Conservation (phyloP, 768 basidiomycete species). For the Chalciporus chontae region DNA sequence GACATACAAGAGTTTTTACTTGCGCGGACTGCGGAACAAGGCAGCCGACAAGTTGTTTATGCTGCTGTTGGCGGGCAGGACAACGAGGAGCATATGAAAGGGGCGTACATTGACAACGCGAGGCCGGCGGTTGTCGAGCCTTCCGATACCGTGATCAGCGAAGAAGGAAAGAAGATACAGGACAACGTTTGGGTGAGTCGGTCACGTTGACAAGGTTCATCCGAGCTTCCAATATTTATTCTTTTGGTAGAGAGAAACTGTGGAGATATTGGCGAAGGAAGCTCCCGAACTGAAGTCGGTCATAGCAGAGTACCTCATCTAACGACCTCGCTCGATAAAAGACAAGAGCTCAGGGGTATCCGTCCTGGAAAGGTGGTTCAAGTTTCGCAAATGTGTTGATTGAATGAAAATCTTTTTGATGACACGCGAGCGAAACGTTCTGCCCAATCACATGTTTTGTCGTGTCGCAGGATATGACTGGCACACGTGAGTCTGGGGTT, state of each 20-base stretch:
- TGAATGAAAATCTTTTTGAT: too few relatives aligned
- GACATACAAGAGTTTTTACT: too few relatives aligned
- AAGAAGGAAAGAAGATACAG: conserved; percentile 27
- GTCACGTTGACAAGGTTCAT: too few relatives aligned
- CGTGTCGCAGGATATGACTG: too few relatives aligned
- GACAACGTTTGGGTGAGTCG: conserved; percentile 35
- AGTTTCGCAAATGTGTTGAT: too few relatives aligned
- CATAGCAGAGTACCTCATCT: conserved; percentile 10
- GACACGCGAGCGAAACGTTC: too few relatives aligned
- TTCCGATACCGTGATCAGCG: conserved; percentile 32
- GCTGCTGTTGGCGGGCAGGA: conserved; percentile 26
- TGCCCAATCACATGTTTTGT: too few relatives aligned
- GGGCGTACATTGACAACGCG: conserved; percentile 13
- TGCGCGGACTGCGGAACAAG: conserved; percentile 28
- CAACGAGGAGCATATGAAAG: conserved; percentile 20
- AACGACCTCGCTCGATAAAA: too few relatives aligned
- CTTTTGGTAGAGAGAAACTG: conserved; percentile 16
- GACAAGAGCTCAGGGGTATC: too few relatives aligned
- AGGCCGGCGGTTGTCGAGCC: conserved; percentile 24
- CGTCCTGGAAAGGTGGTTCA: too few relatives aligned
- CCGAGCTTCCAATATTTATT: too few relatives aligned
- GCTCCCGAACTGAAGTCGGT: conserved; percentile 13
- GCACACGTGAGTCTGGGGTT: too few relatives aligned
- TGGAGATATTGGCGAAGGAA: conserved; percentile 15
- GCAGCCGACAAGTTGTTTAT: conserved; percentile 34